Evolutionary conservation across 306 rosid genomes (phyloP).

Genomic region (Cyamopsis tetragonoloba): DNA sequence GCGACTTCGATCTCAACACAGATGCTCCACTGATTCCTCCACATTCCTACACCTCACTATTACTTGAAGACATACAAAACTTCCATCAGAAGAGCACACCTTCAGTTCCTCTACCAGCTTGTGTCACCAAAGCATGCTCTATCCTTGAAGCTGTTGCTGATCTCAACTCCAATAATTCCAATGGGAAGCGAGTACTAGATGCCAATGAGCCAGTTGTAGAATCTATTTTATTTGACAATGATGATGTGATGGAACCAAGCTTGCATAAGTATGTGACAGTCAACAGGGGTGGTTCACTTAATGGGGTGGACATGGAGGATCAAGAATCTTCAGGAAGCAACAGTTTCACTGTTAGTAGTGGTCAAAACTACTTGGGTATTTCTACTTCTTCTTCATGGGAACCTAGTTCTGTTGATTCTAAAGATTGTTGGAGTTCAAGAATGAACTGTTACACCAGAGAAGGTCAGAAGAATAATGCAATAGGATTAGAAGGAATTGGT

Average conservation of each 20-base stretch:
- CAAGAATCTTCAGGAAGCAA: slow-evolving; percentile 80
- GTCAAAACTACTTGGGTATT: slow-evolving; percentile 36
- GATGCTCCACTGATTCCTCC: slow-evolving; percentile 47
- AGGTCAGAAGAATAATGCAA: slow-evolving; percentile 21
- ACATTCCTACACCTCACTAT: slow-evolving; percentile 65
- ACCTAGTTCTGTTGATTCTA: slow-evolving; percentile 69
- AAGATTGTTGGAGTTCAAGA: slow-evolving; percentile 51
- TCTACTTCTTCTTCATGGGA: slow-evolving; percentile 65
- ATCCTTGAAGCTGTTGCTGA: slow-evolving; percentile 95
- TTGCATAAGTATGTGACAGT: slow-evolving; percentile 85
- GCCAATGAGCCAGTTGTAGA: slow-evolving; percentile 63
- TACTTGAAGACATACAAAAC: slow-evolving; percentile 85
- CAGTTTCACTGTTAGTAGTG: slow-evolving; percentile 47
- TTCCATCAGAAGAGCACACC: slow-evolving; percentile 79
- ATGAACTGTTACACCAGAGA: slow-evolving; percentile 28
- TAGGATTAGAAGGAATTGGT: slow-evolving; percentile 26
- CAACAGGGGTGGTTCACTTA: slow-evolving; percentile 41
- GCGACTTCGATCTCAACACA: slow-evolving; percentile 68
- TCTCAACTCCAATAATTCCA: slow-evolving; percentile 66
- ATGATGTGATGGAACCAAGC: slow-evolving; percentile 74
- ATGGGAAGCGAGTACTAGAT: slow-evolving; percentile 33
- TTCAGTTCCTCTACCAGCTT: slow-evolving; percentile 66
- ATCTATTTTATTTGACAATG: slow-evolving; percentile 55
- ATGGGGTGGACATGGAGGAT: slow-evolving; percentile 55
- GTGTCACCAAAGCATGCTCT: slow-evolving; percentile 88